Evolutionary conservation across 345 rosid genomes (phyloP), one percentile per base, ranked within the genome.

Genomic region (Salix purpurea): DNA sequence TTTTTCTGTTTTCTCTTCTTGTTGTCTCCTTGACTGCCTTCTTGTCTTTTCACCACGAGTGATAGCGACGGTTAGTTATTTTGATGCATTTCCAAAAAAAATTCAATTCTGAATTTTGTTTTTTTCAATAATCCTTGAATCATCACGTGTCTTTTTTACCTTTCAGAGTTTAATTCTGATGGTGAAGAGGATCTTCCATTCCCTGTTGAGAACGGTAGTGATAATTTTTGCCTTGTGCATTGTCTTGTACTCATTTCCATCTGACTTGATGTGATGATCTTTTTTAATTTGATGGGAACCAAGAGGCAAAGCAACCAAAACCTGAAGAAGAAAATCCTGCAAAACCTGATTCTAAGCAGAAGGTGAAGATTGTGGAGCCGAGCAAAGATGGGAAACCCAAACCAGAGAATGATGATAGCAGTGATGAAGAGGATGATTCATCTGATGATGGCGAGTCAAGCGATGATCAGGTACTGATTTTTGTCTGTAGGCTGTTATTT

Each of bases 361-460:
- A 77, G 46, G 94, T 84, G 78, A 87, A 83, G 80, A 73, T 85
- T 68, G 86, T 77, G 7, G 85, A 84, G 80, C 85, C 87, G 42
- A 76, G 74, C 40, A 82, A 86, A 74, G 83, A 76, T 32, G 84
- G 13, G n/a, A 67, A 80, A n/a, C 50, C 77, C 32, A 65, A 44
- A 37, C 60, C 71, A 24, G 81, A 73, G 78, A 73, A 62, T 80
- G 82, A 48, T 81, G 80, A 78, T 69, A 78, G 14, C 52, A 83
- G 72, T 32, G 79, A 71, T 54, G 84, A 74, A 32, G 79, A 79
- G 5, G 79, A 87, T 30, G 86, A 76, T 6, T 18, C 72, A 7
- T 83, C 84, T 80, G 82, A 71, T 60, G 89, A 85, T 65, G 94
- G 83, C 37, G 79, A 78, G 24, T 78, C 82, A 14, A 42, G 78